Conservation (phyloP, 2,329 filamentous ascomycete genomes). For the Scedosporium boydii region DNA sequence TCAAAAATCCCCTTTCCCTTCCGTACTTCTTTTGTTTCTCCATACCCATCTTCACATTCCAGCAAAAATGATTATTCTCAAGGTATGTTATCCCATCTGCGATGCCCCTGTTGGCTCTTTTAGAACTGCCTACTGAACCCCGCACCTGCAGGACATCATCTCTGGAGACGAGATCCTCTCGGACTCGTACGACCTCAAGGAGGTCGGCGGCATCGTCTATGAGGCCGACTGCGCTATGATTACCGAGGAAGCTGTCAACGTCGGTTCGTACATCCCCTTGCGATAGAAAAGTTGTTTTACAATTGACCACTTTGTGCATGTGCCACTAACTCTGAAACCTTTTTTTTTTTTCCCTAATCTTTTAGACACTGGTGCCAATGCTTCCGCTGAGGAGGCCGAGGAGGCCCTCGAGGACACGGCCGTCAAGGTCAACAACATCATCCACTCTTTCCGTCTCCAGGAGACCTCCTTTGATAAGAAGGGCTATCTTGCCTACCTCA, state of each 20-base stretch:
- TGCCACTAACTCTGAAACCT: not conserved
- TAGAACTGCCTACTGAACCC: slow-evolving; percentile 14
- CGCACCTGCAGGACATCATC: slow-evolving; percentile 63
- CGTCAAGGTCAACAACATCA: slow-evolving; percentile 82
- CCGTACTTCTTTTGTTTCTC: slow-evolving; percentile 6
- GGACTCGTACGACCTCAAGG: slow-evolving; percentile 80
- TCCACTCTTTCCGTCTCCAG: slow-evolving; percentile 84
- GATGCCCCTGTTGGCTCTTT: slow-evolving; percentile 1
- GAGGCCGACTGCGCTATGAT: slow-evolving; percentile 92
- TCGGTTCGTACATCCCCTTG: slow-evolving; percentile 46
- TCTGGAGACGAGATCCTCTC: slow-evolving; percentile 93
- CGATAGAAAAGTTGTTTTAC: slow-evolving; percentile 2
- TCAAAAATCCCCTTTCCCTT: slow-evolving; percentile 11
- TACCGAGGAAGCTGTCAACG: slow-evolving; percentile 61
- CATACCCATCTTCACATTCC: slow-evolving; percentile 17
- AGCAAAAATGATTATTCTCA: slow-evolving; percentile 67
- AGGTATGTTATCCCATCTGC: slow-evolving; percentile 34
- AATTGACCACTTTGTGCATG: not conserved
- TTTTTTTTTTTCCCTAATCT: not conserved
- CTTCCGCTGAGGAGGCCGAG: slow-evolving; percentile 83
- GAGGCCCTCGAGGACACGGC: slow-evolving; percentile 62
- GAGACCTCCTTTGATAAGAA: slow-evolving; percentile 80
- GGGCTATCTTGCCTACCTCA: slow-evolving; percentile 71
- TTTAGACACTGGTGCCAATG: slow-evolving; percentile 84
- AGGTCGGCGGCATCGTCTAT: slow-evolving; percentile 70